A percentile compares a stretch with the other conserved stretches of the same genome.
phyloP scores from a whole-genome alignment of 257 asterid species.

The Capsicum rhomboideum region DNA sequence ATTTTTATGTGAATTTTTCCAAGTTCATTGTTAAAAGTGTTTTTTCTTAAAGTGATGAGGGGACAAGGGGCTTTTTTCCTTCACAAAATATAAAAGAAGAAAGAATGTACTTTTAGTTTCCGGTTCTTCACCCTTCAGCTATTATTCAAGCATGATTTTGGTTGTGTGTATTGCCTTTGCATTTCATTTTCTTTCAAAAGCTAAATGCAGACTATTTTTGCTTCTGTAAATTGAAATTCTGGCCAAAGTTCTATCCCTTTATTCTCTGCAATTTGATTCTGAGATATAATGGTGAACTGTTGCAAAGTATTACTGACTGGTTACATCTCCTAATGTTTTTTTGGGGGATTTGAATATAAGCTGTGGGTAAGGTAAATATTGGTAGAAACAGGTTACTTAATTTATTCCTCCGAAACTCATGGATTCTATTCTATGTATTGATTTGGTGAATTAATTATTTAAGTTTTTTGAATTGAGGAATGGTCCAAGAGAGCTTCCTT shows the following conservation, averaged over 20 bases:
- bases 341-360: neutral
- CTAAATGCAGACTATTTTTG: neutral
- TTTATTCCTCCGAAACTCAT: neutral
- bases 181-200: neutral
- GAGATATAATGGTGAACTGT: neutral
- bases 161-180: neutral
- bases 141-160: neutral
- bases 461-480: slow-evolving; percentile 20
- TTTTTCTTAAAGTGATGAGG: neutral
- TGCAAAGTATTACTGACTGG: neutral
- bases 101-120: neutral
- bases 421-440: neutral
- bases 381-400: neutral
- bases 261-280: neutral
- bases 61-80: neutral
- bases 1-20: neutral
- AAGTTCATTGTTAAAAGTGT: neutral
- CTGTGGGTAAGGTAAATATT: neutral
- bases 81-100: neutral
- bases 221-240: neutral
- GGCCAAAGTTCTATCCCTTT: neutral
- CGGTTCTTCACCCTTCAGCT: neutral
- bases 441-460: neutral
- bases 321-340: neutral
- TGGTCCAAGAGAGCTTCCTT: slow-evolving; percentile 77